phyloP scores from a whole-genome alignment of 2,329 filamentous ascomycete species.

The Hymenoscyphus scutula region DNA sequence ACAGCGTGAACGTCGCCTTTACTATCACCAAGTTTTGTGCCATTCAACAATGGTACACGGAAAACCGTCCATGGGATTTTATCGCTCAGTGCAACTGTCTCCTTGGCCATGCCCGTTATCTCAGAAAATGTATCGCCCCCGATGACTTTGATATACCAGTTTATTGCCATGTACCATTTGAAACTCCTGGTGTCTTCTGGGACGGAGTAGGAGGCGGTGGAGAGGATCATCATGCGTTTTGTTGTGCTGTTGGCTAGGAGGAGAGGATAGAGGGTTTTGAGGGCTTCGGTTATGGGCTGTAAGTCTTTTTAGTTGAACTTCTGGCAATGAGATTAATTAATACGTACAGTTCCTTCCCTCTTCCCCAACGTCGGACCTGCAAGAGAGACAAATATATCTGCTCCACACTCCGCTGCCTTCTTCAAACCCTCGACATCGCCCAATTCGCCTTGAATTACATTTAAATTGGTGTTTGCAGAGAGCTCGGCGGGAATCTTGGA shows the following conservation, averaged over 20 bases:
- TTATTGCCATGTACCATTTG: slow-evolving; percentile 26
- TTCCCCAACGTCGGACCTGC: slow-evolving; percentile 28
- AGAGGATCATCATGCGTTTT: slow-evolving; percentile 27
- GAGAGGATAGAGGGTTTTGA: slow-evolving; percentile 26
- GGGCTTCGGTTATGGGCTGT: slow-evolving; percentile 27
- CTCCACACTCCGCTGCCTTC: slow-evolving; percentile 26
- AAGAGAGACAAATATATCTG: slow-evolving; percentile 27
- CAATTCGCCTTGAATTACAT: slow-evolving; percentile 27
- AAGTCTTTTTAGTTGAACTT: background rate
- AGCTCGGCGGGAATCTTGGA: slow-evolving; percentile 30
- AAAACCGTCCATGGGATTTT: slow-evolving; percentile 31
- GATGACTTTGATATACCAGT: slow-evolving; percentile 26
- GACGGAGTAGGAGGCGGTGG: slow-evolving; percentile 28
- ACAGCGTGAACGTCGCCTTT: slow-evolving; percentile 22
- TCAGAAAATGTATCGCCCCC: slow-evolving; percentile 27
- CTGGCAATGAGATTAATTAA: background rate
- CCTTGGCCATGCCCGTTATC: slow-evolving; percentile 24
- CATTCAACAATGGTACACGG: slow-evolving; percentile 25
- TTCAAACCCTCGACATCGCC: slow-evolving; percentile 23
- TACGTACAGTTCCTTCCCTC: slow-evolving; percentile 22
- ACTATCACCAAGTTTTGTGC: slow-evolving; percentile 22
- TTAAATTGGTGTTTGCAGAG: slow-evolving; percentile 21
- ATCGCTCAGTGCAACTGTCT: slow-evolving; percentile 26
- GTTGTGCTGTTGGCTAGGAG: slow-evolving; percentile 21
- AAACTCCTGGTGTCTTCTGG: slow-evolving; percentile 24